Evolutionary conservation across 495 filamentous ascomycete species (phyloP), one percentile per base, ranked within the genome.

Genomic region (Aspergillus funiculosus): DNA sequence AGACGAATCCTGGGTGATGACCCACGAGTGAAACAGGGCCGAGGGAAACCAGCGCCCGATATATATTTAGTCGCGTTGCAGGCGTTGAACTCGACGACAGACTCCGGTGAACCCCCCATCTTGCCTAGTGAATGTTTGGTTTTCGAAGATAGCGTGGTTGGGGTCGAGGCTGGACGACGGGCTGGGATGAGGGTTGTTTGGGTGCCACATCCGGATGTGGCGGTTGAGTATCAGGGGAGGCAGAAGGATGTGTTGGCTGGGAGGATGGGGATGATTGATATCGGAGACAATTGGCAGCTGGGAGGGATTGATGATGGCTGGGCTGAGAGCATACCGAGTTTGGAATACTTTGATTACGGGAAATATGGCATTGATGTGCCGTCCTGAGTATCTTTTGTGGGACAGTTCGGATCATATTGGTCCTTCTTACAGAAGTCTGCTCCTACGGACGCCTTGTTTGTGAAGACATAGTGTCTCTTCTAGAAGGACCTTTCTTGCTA

Each of bases 181-280:
- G 68, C 69, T 15, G 68, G 68, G 1, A 72, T 73, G 69, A 60
- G 69, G 48, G 66, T 73, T 21, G 37, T 62, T 39, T 71, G 69
- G 65, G 62, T 69, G 14, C 69, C 69, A 31, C 61, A 69, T 60
- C 24, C 43, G 14, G 63, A 59, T 15, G 35, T 70, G 42, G 37
- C 44, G 20, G 40, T 45, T 9, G 47, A 63, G 21, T 68, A 58
- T 54, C 28, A 35, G 20, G 58, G 37, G 18, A 56, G 47, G 40
- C 48, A 67, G 42, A 48, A 54, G 46, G 50, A 32, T 31, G 62
- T 71, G 25, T 38, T 72, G 26, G 54, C 48, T 32, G 67, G 67
- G 30, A 61, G 40, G 47, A 53, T 45, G 27, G 50, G 40, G 28
- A 38, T 56, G 34, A 32, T 43, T 34, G 38, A 49, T 19, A 29